Percentiles rank a stretch among this genome's conserved stretches.
Conservation (phyloP, 345 rosid genomes). For the Eucalyptus pauciflora region DNA sequence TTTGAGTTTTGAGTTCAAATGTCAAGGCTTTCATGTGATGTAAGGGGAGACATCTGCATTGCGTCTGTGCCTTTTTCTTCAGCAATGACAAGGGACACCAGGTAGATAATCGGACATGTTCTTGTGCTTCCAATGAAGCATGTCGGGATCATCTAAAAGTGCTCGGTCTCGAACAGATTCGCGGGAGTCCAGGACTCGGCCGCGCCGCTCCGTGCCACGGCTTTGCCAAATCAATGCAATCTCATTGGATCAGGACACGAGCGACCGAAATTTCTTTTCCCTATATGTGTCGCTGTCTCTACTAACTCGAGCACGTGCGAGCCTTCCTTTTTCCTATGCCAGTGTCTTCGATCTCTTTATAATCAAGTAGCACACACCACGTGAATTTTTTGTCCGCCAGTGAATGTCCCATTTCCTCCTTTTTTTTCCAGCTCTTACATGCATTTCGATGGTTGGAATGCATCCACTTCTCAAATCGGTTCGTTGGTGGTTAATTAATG, state of each 20-base stretch:
- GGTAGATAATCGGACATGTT: not conserved
- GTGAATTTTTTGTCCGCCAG: not conserved
- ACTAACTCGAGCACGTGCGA: not conserved
- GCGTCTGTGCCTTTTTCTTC: not conserved
- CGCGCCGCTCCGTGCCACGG: not conserved
- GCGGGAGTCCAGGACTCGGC: not conserved
- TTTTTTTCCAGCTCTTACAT: not conserved
- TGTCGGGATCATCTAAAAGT: not conserved
- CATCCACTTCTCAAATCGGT: not conserved
- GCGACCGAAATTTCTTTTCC: not conserved
- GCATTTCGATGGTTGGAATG: not conserved
- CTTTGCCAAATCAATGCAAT: not conserved
- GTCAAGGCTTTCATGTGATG: not conserved
- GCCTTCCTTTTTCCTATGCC: not conserved
- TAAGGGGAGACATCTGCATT: not conserved
- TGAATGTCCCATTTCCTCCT: not conserved
- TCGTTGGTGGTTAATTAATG: not conserved
- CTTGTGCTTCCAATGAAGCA: not conserved
- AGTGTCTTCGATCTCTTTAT: not conserved
- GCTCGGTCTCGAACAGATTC: not conserved
- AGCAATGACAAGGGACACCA: not conserved
- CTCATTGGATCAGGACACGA: not conserved
- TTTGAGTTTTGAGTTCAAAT: not conserved
- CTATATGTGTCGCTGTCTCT: not conserved
- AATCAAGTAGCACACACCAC: not conserved